Evolutionary conservation across 2,329 filamentous ascomycete genomes (phyloP), one percentile per base, ranked within the genome.

Genomic region (Macrophomina phaseolina): DNA sequence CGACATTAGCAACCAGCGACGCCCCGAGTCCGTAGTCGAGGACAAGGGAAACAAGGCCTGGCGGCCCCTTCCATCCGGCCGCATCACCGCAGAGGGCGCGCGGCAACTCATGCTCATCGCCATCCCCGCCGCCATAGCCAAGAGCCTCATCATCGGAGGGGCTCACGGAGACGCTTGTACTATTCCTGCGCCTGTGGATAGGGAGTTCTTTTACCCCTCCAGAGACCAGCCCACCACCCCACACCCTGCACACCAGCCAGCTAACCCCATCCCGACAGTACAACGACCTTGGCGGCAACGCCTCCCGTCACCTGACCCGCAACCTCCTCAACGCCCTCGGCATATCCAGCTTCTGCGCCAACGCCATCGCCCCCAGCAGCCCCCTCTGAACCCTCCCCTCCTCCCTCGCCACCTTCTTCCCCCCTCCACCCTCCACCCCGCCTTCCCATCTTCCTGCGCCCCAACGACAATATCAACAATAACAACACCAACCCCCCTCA

Each of bases 21-120:
- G 70, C 2, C 69, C 73, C 2, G 70, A 69, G 3, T 73, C 79
- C 3, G 69, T 80, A 8, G 53, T 68, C 0, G 81, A 83, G 67
- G 81, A 82, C 69, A 38, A 51, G 0, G 62, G 79, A 61, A 83
- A 83, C 73, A 82, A 82, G 64, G 78, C 79, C 18, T 75, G 73
- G 71, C 70, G 77, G 5, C 74, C 76, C 0, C 67, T 80, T 12
- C 74, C 77, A 1, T 67, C 67, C 0, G 70, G 71, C 12, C 69
- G 69, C 4, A 73, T 79, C 12, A 74, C 68, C 12, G 36, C 64
- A 1, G 30, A 40, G 1, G 64, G 73, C 9, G 71, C 73, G 0
- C 69, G 70, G 0, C 63, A 60, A 7, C 67, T 76, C 4, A 30
- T 73, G 14, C 11, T 34, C 1, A 42, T 68, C 68, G 64, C 32